Evolutionary conservation across 306 rosid genomes (phyloP).

Genomic region (Nissolia schottii): DNA sequence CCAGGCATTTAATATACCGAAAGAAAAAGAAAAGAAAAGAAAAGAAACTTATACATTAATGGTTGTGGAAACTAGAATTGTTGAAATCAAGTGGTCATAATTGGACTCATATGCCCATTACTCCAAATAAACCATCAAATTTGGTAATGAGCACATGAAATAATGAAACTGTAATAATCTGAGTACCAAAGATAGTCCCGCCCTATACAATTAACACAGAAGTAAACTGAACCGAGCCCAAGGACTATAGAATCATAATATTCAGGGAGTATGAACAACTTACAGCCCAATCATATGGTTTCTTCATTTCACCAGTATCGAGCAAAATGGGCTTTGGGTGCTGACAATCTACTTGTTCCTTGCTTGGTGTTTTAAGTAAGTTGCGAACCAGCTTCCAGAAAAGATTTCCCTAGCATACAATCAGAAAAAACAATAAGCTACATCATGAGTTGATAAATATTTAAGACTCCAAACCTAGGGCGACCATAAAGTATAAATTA

Average conservation of each 20-base stretch:
- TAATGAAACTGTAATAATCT: neutral
- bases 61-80: neutral
- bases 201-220: neutral
- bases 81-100: neutral
- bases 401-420: slow-evolving; percentile 62
- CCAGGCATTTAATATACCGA: neutral
- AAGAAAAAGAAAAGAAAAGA: too few species aligned
- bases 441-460: neutral
- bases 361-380: slow-evolving; percentile 55
- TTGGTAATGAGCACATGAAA: neutral
- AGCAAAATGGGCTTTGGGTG: slow-evolving; percentile 87
- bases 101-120: neutral
- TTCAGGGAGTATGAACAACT: slow-evolving; percentile 33
- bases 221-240: neutral
- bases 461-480: neutral
- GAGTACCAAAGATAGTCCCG: neutral
- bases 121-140: neutral
- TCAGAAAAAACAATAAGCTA: slow-evolving; percentile 26
- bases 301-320: slow-evolving; percentile 89
- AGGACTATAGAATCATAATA: neutral
- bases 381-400: slow-evolving; percentile 81
- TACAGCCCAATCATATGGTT: slow-evolving; percentile 97
- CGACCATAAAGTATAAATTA: slow-evolving; percentile 1
- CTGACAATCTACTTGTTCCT: slow-evolving; percentile 78
- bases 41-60: too few species aligned